phyloP scores from a whole-genome alignment of 805 yeast genomes.

The Barnettozyma sucrosica region DNA sequence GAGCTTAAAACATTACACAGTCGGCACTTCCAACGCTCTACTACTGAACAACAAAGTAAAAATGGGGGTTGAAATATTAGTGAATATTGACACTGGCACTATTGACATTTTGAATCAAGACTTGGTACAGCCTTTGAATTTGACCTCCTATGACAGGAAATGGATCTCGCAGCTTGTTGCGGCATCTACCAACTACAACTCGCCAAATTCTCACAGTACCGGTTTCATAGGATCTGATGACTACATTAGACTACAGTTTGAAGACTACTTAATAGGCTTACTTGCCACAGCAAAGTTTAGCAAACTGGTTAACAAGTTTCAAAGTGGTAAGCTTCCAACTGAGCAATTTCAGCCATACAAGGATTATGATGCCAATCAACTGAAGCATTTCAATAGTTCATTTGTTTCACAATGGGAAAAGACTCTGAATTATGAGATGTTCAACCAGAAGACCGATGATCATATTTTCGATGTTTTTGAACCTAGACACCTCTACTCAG shows the following conservation, averaged over 20 bases:
- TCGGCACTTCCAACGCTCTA: slow-evolving; percentile 86
- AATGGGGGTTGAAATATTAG: slow-evolving; percentile 57
- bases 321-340: slow-evolving; percentile 31
- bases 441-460: slow-evolving; percentile 55
- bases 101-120: slow-evolving; percentile 42
- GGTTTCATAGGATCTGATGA: slow-evolving; percentile 77
- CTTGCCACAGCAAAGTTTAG: slow-evolving; percentile 67
- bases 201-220: slow-evolving; percentile 32
- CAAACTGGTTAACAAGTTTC: slow-evolving; percentile 40
- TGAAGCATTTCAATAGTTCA: slow-evolving; percentile 36
- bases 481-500: slow-evolving; percentile 35
- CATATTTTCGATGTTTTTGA: slow-evolving; percentile 60
- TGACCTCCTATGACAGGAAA: slow-evolving; percentile 59
- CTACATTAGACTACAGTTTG: slow-evolving; percentile 80
- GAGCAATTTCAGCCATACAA: slow-evolving; percentile 23
- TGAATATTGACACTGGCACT: slow-evolving; percentile 53
- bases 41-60: slow-evolving; percentile 58
- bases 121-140: slow-evolving; percentile 39
- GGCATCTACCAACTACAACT: slow-evolving; percentile 35
- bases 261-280: slow-evolving; percentile 79
- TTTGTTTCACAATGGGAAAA: slow-evolving; percentile 50
- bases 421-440: slow-evolving; percentile 50
- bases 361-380: slow-evolving; percentile 27
- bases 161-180: slow-evolving; percentile 60
- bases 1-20: slow-evolving; percentile 57